Evolutionary conservation across 805 yeast species (phyloP).

Genomic region (Pichia phayaonensis): DNA sequence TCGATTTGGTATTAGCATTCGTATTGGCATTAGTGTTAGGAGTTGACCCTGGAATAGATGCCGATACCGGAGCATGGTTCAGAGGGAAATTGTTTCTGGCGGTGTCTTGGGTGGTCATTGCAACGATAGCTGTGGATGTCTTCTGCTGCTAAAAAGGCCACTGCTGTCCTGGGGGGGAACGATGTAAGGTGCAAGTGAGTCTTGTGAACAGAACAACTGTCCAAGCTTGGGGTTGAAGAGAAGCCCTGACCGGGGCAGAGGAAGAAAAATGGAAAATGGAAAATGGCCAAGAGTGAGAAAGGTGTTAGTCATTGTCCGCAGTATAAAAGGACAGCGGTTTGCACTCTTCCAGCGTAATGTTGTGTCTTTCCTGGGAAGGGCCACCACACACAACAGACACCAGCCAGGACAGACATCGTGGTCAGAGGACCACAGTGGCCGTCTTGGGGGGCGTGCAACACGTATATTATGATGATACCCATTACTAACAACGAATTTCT

Average conservation of each 20-base stretch:
- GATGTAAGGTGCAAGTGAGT: too few relatives aligned
- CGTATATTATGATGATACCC: conserved; percentile 21
- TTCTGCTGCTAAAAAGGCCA: too few relatives aligned
- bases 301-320: not conserved
- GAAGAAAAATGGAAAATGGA: not conserved
- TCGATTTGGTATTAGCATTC: conserved; percentile 22
- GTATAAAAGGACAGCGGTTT: not conserved
- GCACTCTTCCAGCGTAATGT: not conserved
- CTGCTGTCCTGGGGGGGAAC: too few relatives aligned
- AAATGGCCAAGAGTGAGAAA: not conserved
- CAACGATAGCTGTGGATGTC: not conserved
- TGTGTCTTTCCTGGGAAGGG: not conserved
- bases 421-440: not conserved
- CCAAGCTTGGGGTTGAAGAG: not conserved
- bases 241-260: not conserved
- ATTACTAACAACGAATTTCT: conserved; percentile 29
- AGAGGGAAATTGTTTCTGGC: not conserved
- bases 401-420: not conserved
- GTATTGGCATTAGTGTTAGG: not conserved
- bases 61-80: not conserved
- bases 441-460: too few relatives aligned
- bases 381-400: too few relatives aligned
- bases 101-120: not conserved
- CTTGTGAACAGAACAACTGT: not conserved
- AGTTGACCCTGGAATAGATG: not conserved